phyloP scores from a whole-genome alignment of 1,284 basidiomycete species.

The Fomes fomentarius region DNA sequence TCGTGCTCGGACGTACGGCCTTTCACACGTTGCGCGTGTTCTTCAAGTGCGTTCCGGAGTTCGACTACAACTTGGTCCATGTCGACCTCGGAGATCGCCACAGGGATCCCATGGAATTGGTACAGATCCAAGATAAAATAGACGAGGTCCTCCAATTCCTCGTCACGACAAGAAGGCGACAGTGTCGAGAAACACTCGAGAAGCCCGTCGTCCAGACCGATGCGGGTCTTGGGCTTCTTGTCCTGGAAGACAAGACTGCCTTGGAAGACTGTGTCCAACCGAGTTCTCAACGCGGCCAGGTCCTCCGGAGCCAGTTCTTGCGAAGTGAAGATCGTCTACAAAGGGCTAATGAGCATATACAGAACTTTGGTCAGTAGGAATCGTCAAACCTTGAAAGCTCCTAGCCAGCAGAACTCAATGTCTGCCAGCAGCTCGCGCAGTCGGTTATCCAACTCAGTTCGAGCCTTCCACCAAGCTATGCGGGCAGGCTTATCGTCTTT shows the following conservation, averaged over 20 bases:
- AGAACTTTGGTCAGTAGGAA: background rate
- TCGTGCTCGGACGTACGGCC: constrained; percentile 30
- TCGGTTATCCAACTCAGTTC: constrained; percentile 76
- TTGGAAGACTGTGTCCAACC: constrained; percentile 78
- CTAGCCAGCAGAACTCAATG: constrained; percentile 96
- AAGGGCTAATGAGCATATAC: too few species aligned
- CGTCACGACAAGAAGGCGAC: constrained; percentile 81
- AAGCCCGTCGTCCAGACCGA: constrained; percentile 70
- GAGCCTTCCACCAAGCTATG: constrained; percentile 85
- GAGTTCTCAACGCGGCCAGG: constrained; percentile 58
- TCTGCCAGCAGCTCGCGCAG: constrained; percentile 79
- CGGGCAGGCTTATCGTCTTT: constrained; percentile 66
- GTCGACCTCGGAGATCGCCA: constrained; percentile 93
- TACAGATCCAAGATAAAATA: constrained; percentile 95
- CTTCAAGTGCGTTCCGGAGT: constrained; percentile 69
- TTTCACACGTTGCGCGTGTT: constrained; percentile 54
- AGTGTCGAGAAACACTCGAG: constrained; percentile 89
- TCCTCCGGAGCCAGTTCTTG: constrained; percentile 48
- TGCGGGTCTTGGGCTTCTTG: constrained; percentile 56
- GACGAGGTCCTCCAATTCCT: constrained; percentile 93
- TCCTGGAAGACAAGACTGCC: constrained; percentile 63
- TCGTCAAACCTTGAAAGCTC: constrained; percentile 86
- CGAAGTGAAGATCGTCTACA: constrained; percentile 72
- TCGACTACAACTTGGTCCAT: constrained; percentile 85
- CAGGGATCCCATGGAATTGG: constrained; percentile 88